A percentile compares a stretch with the other conserved stretches of the same genome.
Conservation (phyloP, 345 rosid species). For the Stellera chamaejasme region DNA sequence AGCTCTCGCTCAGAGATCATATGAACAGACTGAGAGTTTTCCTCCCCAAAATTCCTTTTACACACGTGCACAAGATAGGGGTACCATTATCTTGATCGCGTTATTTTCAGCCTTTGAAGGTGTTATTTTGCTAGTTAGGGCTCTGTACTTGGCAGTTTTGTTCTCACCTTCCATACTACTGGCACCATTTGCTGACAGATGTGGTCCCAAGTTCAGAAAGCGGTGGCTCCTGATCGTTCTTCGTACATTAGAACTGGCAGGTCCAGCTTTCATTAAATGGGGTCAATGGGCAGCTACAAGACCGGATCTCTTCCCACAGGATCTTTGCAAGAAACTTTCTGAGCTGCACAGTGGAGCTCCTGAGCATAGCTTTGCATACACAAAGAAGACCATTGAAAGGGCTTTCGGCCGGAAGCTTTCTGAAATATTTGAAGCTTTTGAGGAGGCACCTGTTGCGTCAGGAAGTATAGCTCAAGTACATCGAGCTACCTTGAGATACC, state of each 20-base stretch:
- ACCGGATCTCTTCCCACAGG: slow-evolving; percentile 88
- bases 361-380: slow-evolving; percentile 81
- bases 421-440: slow-evolving; percentile 83
- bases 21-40: slow-evolving; percentile 29
- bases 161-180: slow-evolving; percentile 70
- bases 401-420: slow-evolving; percentile 88
- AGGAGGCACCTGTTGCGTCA: slow-evolving; percentile 90
- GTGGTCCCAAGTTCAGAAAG: slow-evolving; percentile 54
- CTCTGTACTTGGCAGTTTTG: slow-evolving; percentile 55
- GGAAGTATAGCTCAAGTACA: slow-evolving; percentile 99
- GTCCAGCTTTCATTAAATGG: slow-evolving; percentile 98
- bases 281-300: slow-evolving; percentile 99
- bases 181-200: slow-evolving; percentile 60
- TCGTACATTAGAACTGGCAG: slow-evolving; percentile 71
- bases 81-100: slow-evolving; percentile 40
- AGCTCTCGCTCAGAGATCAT: slow-evolving; percentile 50
- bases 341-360: slow-evolving; percentile 93
- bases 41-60: slow-evolving; percentile 44
- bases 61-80: slow-evolving; percentile 52
- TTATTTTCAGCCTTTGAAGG: slow-evolving; percentile 43
- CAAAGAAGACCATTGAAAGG: slow-evolving; percentile 66
- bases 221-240: slow-evolving; percentile 63
- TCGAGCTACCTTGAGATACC: slow-evolving; percentile 69
- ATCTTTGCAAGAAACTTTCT: slow-evolving; percentile 77
- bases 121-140: slow-evolving; percentile 53